Base-by-base conservation (phyloP, 345 rosid species). In the Salix exigua region DNA sequence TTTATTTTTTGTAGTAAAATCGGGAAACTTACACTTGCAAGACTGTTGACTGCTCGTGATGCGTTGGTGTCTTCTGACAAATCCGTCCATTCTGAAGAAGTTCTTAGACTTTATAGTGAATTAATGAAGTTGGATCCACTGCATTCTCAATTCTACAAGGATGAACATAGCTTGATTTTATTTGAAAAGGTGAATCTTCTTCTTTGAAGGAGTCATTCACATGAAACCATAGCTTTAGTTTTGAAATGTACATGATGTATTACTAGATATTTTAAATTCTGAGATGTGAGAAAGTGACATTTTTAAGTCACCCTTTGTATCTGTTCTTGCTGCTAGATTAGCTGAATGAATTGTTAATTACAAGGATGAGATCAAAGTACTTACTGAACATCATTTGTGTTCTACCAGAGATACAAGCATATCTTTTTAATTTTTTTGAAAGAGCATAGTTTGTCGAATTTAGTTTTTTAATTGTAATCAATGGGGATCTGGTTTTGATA, bases 1-100 rank as follows among this genome's bases (percentile, higher is more conserved):
- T 16, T 31, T 44, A 37, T 75, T n/a, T 76, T 71, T 76, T 85
- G 84, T 76, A 93, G 97, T 83, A 95, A 95, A 89, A 91, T 95
- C 76, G 96, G 97, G 74, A 95, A 95, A 88, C 93, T 95, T 82
- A 89, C 92, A 12, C 90, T 93, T 78, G 99, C 96, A 26, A 91
- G 92, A 85, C 85, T 93, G 85, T 80, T 91, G 90, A 88, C 82
- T 83, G 96, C 98, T 71, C 82, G 73, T 77, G 88, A 93, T 83
- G 85, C 76, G 67, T 80, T 86, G 82, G 26, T 53, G 58, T 73
- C 75, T 69, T 74, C 82, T 44, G 77, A 70, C n/a, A 82, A 82
- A 73, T 73, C 73, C 75, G 73, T 37, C 68, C 88, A 91, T 67
- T 89, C 81, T 73, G 85, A 88, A 74, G 92, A 91, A 86, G 87